Base-by-base conservation (phyloP, 768 basidiomycete species). In the Tubosaeta sp. region DNA sequence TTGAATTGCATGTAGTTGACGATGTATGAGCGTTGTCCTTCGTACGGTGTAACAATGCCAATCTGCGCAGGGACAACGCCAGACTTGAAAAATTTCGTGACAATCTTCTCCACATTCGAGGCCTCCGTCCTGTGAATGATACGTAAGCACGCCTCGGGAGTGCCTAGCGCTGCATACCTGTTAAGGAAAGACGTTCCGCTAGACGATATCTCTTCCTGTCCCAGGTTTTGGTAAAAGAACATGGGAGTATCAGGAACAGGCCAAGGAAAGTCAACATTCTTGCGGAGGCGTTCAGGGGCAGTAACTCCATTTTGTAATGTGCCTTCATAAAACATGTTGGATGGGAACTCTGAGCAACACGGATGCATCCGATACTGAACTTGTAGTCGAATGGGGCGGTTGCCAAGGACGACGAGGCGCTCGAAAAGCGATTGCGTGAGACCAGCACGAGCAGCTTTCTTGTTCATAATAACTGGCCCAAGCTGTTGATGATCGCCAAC, bases 311-410 rank as follows among this genome's bases (percentile, higher is more conserved):
- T 99, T 72, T 99, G 96, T 24, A 99, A 71, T 0, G 95, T 95
- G 21, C 96, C 96, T 67, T 99, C 96, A 69, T 99, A 99, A 76
- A 99, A 98, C 96, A 99, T 99, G 71, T 99, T 99, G 52, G 93
- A 95, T 3, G 96, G 95, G 76, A 99, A 99, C 71, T 98, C 94
- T 39, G 96, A 98, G 47, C 98, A 77, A 69, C 95, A 98, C 8
- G 96, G 96, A 67, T 99, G 96, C 96, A 99, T 99, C 69, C 96
- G 94, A 66, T 99, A 99, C 71, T 99, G 96, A 25, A 99, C 96
- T 72, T 98, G 95, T 25, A 99, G 83, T 48, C 96, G 93, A 64
- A 99, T 99, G 19, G 96, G 96, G 25, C 94, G 82, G 69, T 99
- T 99, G 29, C 87, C 86, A 51, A 98, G 86, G 40, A 97, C 79